Conservation (phyloP, 2,329 filamentous ascomycete species). For the Fusarium staphyleae region DNA sequence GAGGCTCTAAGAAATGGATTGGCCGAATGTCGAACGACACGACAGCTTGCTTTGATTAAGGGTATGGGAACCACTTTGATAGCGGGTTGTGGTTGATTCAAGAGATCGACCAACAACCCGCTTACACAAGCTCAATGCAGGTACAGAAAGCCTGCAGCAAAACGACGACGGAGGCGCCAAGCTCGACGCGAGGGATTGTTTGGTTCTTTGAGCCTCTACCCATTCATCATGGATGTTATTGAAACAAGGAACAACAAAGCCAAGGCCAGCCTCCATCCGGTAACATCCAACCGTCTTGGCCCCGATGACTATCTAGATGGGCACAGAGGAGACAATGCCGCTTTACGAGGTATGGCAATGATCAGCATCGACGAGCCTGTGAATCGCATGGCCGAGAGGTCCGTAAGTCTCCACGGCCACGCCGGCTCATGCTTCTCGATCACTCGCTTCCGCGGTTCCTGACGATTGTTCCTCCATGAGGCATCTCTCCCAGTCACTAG, state of each 20-base stretch:
- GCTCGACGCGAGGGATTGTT: not conserved
- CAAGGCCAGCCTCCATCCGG: not conserved
- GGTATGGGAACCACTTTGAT: not conserved
- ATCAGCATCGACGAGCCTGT: conserved; percentile 2
- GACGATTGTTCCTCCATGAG: not conserved
- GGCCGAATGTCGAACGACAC: not conserved
- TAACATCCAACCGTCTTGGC: conserved; percentile 2
- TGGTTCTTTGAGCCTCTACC: not conserved
- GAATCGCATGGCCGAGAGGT: conserved; percentile 2
- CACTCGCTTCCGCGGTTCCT: not conserved
- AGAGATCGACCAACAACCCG: too few species aligned
- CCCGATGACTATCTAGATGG: conserved; percentile 16
- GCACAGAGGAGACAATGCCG: not conserved
- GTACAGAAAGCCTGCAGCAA: not conserved
- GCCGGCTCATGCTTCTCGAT: not conserved
- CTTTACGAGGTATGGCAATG: conserved; percentile 1
- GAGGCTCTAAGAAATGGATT: not conserved
- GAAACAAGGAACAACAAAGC: not conserved
- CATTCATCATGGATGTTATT: conserved; percentile 7
- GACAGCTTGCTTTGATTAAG: not conserved
- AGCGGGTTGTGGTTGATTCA: too few species aligned
- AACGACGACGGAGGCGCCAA: not conserved
- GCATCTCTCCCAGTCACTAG: conserved; percentile 1
- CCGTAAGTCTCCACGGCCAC: conserved; percentile 2
- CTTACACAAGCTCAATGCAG: not conserved